These are phyloP conservation scores for Fulvia fulva DNA, from an alignment of 2,329 filamentous ascomycete genomes.

Conservation along the genomic window DNA sequence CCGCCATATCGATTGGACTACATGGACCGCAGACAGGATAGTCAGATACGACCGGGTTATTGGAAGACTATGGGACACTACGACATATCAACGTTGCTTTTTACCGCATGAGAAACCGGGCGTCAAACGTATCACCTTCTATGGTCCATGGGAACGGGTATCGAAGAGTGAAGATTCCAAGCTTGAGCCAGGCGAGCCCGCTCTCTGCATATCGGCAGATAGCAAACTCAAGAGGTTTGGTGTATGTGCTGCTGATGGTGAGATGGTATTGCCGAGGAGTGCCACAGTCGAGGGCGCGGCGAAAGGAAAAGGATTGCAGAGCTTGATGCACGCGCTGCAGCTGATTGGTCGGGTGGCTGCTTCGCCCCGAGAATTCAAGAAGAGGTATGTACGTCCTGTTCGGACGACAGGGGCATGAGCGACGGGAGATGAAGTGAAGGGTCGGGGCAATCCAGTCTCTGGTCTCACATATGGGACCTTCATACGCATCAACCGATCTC, in stretches of 20 bases:
- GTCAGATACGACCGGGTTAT: slow-evolving; percentile 56
- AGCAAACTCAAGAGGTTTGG: slow-evolving; percentile 7
- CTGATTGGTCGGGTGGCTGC: background rate
- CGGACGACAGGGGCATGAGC: too few species aligned
- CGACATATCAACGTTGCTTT: slow-evolving; percentile 22
- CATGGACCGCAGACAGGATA: slow-evolving; percentile 54
- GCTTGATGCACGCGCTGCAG: slow-evolving; percentile 14
- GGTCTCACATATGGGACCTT: too few species aligned
- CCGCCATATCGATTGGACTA: slow-evolving; percentile 57
- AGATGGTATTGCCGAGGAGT: slow-evolving; percentile 15
- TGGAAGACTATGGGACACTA: slow-evolving; percentile 61
- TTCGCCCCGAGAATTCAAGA: background rate
- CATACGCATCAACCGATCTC: too few species aligned
- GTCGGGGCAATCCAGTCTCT: too few species aligned
- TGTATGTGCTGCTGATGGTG: slow-evolving; percentile 20
- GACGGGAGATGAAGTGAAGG: too few species aligned
- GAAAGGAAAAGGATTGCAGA: slow-evolving; percentile 19
- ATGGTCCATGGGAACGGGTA: slow-evolving; percentile 22
- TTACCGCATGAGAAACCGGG: background rate
- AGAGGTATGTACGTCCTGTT: background rate
- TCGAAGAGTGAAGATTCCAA: background rate
- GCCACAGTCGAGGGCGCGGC: slow-evolving; percentile 24
- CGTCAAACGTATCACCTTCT: slow-evolving; percentile 21
- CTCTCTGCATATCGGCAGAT: background rate
- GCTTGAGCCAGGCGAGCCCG: background rate